Conservation (phyloP, 225 moss, liverwort and hornwort genomes). For the Marchantia paleacea region DNA sequence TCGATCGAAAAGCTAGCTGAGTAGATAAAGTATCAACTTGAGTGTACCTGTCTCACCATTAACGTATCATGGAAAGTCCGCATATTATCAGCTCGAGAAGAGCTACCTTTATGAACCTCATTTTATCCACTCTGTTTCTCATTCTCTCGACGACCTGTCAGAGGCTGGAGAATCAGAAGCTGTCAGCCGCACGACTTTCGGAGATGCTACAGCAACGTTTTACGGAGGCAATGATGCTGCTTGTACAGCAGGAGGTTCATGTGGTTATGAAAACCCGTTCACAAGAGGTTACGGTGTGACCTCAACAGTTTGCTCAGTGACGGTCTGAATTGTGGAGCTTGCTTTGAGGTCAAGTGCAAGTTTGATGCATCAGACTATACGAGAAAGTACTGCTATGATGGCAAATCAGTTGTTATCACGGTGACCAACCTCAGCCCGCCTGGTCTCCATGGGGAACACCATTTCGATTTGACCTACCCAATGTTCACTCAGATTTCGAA, state of each 20-base stretch:
- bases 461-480: conserved; percentile 38
- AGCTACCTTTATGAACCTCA: not conserved
- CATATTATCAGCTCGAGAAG: not conserved
- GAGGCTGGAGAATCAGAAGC: not conserved
- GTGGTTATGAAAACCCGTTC: conserved; percentile 29
- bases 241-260: conserved; percentile 27
- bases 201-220: conserved; percentile 19
- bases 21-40: too few relatives aligned
- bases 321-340: conserved; percentile 33
- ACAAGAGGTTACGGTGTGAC: conserved; percentile 24
- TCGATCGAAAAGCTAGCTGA: too few relatives aligned
- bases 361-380: conserved; percentile 19
- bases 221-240: conserved; percentile 31
- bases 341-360: conserved; percentile 25
- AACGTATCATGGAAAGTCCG: too few relatives aligned
- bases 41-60: too few relatives aligned
- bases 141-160: not conserved
- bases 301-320: conserved; percentile 24
- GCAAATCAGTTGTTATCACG: conserved; percentile 24
- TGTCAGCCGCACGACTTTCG: conserved; percentile 5
- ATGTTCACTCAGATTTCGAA: conserved; percentile 24
- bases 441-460: conserved; percentile 15
- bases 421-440: conserved; percentile 43
- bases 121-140: not conserved
- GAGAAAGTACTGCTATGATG: conserved; percentile 28